phyloP scores from a whole-genome alignment of 2,329 filamentous ascomycete genomes.

The Cladosporium sphaerospermum region DNA sequence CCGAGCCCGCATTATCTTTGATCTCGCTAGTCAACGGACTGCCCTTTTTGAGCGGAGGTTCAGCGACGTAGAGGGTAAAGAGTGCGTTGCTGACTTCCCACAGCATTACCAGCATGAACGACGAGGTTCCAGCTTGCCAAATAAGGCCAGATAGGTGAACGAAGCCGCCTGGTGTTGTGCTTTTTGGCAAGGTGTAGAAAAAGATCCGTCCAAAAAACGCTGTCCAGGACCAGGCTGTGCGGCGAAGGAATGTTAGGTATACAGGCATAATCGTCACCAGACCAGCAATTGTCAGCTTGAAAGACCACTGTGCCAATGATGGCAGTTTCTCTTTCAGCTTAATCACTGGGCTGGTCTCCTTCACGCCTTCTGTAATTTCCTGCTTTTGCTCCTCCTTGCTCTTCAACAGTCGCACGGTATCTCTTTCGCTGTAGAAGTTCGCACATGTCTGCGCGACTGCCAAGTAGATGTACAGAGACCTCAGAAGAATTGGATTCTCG shows the following conservation, averaged over 20 bases:
- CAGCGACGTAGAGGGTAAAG: constrained; percentile 74
- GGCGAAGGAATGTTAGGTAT: constrained; percentile 55
- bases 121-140: constrained; percentile 44
- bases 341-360: not conserved
- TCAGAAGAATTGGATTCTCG: constrained; percentile 77
- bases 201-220: constrained; percentile 68
- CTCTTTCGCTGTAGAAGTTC: constrained; percentile 69
- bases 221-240: constrained; percentile 61
- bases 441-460: constrained; percentile 62
- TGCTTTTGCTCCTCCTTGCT: constrained; percentile 29
- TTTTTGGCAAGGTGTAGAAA: constrained; percentile 65
- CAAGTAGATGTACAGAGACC: constrained; percentile 61
- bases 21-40: constrained; percentile 76
- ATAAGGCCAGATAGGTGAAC: constrained; percentile 16
- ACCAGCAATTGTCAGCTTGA: constrained; percentile 17
- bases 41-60: constrained; percentile 77
- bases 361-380: not conserved
- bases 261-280: constrained; percentile 34
- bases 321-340: not conserved
- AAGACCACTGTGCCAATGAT: constrained; percentile 14
- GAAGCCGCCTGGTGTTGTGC: constrained; percentile 54
- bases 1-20: constrained; percentile 41
- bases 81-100: constrained; percentile 73
- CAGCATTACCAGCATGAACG: constrained; percentile 60
- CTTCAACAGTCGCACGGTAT: constrained; percentile 53